Evolutionary conservation across 768 basidiomycete species (phyloP).

Genomic region (Paxillus involutus): DNA sequence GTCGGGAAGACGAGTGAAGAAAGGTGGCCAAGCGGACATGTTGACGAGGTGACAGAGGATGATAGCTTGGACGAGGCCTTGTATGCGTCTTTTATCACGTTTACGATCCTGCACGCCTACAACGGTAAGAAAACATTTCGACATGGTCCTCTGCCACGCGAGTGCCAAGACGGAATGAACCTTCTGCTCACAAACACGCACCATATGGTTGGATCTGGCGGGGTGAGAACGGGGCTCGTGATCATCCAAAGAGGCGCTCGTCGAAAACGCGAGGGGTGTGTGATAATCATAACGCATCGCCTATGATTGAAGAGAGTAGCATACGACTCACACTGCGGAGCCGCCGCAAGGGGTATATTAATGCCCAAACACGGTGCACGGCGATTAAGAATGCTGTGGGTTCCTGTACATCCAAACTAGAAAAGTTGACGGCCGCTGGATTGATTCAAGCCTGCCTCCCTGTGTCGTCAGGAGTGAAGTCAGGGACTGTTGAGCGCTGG

Average conservation of each 20-base stretch:
- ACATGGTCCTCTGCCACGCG: background rate
- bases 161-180: background rate
- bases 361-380: background rate
- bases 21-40: background rate
- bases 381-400: background rate
- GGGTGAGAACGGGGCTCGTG: background rate
- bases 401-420: background rate
- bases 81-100: background rate
- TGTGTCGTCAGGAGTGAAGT: no score
- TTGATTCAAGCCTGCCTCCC: no score
- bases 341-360: background rate
- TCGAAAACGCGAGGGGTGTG: background rate
- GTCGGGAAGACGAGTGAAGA: background rate
- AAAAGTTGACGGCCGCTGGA: background rate
- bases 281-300: background rate
- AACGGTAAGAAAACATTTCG: background rate
- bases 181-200: background rate
- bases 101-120: background rate
- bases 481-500: no score
- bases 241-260: background rate
- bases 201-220: background rate
- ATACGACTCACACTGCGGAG: background rate
- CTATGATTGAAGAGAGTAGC: background rate
- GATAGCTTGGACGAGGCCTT: background rate
- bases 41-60: background rate